Percentiles rank a stretch among this genome's conserved stretches.
These are phyloP conservation scores for Phaeosphaeriaceae sp. DNA, from an alignment of 2,329 filamentous ascomycete species.

Conservation along the genomic window DNA sequence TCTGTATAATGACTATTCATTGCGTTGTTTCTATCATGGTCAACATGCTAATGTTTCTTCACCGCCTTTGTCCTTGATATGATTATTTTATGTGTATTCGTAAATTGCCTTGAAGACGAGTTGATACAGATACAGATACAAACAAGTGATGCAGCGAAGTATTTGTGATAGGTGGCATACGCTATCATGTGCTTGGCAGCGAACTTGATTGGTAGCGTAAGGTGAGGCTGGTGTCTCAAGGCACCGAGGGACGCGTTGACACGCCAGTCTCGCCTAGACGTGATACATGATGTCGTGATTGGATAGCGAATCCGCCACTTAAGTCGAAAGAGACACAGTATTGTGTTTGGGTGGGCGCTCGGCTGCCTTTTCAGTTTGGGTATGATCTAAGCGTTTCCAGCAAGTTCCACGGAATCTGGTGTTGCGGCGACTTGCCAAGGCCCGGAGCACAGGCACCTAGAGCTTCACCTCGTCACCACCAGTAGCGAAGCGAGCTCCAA, in stretches of 20 bases:
- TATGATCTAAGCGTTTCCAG: conserved; percentile 27
- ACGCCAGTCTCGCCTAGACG: conserved; percentile 19
- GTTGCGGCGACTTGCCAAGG: conserved; percentile 30
- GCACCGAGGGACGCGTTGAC: conserved; percentile 32
- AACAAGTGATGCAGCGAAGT: background rate
- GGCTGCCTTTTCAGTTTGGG: conserved; percentile 12
- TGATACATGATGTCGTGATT: conserved; percentile 17
- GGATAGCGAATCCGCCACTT: conserved; percentile 5
- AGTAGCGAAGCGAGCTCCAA: conserved; percentile 20
- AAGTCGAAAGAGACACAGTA: conserved; percentile 25
- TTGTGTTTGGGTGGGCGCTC: conserved; percentile 14
- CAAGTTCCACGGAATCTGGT: conserved; percentile 31
- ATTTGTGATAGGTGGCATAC: background rate
- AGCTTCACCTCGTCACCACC: conserved; percentile 39
- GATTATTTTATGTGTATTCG: too few relatives aligned
- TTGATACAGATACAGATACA: too few relatives aligned
- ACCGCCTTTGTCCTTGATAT: too few relatives aligned
- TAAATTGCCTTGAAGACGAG: too few relatives aligned
- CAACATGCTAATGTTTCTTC: too few relatives aligned
- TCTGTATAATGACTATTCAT: too few relatives aligned
- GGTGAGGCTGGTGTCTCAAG: conserved; percentile 28
- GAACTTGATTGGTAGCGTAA: conserved; percentile 18
- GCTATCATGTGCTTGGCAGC: conserved; percentile 9
- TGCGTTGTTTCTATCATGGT: too few relatives aligned
- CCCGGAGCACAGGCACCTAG: conserved; percentile 21